These are phyloP conservation scores for Umbelopsis vinacea DNA, from an alignment of 192 early-diverging fungal genomes.

Conservation along the genomic window DNA sequence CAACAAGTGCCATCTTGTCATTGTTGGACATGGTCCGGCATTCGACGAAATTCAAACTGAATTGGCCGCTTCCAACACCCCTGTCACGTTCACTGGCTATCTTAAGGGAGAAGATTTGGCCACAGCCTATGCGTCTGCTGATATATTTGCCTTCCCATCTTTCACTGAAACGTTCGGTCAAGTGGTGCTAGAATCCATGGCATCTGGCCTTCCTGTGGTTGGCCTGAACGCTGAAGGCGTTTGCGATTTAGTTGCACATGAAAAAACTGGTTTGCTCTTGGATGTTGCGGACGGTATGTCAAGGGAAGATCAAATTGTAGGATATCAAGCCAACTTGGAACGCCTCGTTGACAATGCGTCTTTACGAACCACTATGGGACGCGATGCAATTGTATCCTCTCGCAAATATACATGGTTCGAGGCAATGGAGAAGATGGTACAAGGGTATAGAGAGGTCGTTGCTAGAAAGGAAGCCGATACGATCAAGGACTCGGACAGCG, in stretches of 20 bases:
- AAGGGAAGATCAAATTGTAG: conserved; percentile 20
- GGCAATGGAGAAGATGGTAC: conserved; percentile 36
- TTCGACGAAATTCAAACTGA: conserved; percentile 32
- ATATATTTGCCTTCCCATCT: conserved; percentile 43
- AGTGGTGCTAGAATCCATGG: conserved; percentile 38
- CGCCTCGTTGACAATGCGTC: conserved; percentile 1
- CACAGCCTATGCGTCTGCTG: conserved; percentile 40
- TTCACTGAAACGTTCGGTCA: conserved; percentile 42
- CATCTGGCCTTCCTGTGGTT: conserved; percentile 40
- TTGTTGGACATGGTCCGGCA: conserved; percentile 42
- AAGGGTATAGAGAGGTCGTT: conserved; percentile 32
- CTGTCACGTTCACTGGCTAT: conserved; percentile 39
- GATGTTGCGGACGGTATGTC: conserved; percentile 15
- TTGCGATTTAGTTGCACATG: conserved; percentile 30
- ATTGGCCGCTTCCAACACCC: conserved; percentile 21
- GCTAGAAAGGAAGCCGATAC: conserved; percentile 6
- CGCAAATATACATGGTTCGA: conserved; percentile 28
- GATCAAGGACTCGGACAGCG: conserved; percentile 32
- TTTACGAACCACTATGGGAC: conserved; percentile 20
- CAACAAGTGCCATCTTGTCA: conserved; percentile 32
- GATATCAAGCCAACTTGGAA: conserved; percentile 23
- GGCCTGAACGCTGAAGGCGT: conserved; percentile 38
- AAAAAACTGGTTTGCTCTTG: conserved; percentile 28
- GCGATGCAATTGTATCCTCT: conserved; percentile 16
- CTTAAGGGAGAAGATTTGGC: conserved; percentile 30